These are phyloP conservation scores for Amaranthus tricolor DNA, from an alignment of 179 eudicot species.

Conservation along the genomic window DNA sequence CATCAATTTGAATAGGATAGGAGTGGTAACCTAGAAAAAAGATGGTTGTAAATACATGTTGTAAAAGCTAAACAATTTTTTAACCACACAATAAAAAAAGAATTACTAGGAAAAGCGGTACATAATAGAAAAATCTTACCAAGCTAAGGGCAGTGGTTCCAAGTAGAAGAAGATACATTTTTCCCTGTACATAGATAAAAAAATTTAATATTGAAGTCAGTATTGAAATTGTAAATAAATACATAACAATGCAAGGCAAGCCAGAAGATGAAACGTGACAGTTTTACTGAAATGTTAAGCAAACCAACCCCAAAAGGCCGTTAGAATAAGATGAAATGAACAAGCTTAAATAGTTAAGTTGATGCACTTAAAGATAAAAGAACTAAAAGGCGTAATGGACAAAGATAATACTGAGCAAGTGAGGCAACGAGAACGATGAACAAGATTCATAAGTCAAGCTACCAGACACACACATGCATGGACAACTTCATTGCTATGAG, in stretches of 20 bases:
- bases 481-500: background rate
- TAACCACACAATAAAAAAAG: background rate
- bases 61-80: slow-evolving; percentile 3
- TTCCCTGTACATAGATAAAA: slow-evolving; percentile 51
- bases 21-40: slow-evolving; percentile 76
- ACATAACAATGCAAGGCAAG: background rate
- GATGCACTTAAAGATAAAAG: background rate
- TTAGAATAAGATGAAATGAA: background rate
- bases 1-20: slow-evolving; percentile 81
- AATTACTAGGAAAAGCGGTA: background rate
- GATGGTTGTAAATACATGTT: background rate
- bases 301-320: background rate
- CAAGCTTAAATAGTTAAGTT: background rate
- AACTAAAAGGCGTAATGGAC: background rate
- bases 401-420: background rate
- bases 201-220: background rate
- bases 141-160: slow-evolving; percentile 97
- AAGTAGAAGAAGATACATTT: slow-evolving; percentile 90
- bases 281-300: background rate
- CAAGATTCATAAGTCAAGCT: background rate
- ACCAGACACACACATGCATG: background rate
- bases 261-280: background rate
- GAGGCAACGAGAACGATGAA: no score
- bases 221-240: background rate
- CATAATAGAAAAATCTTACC: slow-evolving; percentile 41